Evolutionary conservation across 805 yeast species (phyloP), one percentile per base, ranked within the genome.

Genomic region (Hanseniaspora clermontiae): DNA sequence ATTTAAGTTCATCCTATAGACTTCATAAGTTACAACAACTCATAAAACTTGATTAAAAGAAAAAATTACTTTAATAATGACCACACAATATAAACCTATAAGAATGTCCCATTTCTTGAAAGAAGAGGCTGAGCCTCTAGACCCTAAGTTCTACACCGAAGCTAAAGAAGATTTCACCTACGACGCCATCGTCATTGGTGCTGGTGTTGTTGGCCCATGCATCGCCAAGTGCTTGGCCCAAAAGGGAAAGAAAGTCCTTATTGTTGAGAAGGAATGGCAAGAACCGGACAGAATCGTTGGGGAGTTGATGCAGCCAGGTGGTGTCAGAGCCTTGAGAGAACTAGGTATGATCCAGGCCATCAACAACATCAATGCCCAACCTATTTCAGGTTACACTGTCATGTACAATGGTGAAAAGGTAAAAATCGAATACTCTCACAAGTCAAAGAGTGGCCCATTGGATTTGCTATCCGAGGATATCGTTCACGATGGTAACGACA

Each of bases 201-300:
- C 97, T n/a, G 98, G 98, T 57, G 95, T 91, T 20, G 83, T 88
- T 27, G 98, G 99, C 1, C 96, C 98, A 1, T 83, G 91, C 57
- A 76, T 91, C 19, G 97, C 97, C 46, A 84, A 89, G 1, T 89
- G 86, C 3, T 72, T 93, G 56, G 97, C 96, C 0, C 77, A 91
- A 63, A 95, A 87, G 65, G 97, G 97, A 36, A 77, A 95, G 61
- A 76, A 77, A 52, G 97, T 93, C 8, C 67, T 81, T 12, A 69
- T 75, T 14, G 74, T 84, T 17, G 99, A 93, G 67, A 78, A 96
- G 60, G 96, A 88, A 66, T 87, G 96, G 87, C 69, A 79, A 20
- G 84, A 81, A 68, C 98, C 98, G 1, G 96, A 93, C 69, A 77
- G 99, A 62, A 93, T 93, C 57, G 97, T 93, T 36, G 99, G 99